A percentile compares a stretch with the other conserved stretches of the same genome.
These are phyloP conservation scores for Annulohypoxylon bovei DNA, from an alignment of 495 filamentous ascomycete genomes.

Conservation along the genomic window DNA sequence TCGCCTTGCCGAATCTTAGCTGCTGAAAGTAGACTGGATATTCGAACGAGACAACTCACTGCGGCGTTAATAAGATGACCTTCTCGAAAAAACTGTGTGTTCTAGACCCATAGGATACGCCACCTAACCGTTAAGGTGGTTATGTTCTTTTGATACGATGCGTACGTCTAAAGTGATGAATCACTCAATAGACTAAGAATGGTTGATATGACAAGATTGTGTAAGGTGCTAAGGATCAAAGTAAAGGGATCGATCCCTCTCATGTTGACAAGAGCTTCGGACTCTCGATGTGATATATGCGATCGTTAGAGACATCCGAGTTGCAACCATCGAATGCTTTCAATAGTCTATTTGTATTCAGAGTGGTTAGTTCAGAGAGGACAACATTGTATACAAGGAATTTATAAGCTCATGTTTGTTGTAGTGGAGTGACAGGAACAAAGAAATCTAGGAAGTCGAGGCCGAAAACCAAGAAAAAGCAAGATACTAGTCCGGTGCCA, in stretches of 20 bases:
- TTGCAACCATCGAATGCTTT: background rate
- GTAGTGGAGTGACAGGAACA: background rate
- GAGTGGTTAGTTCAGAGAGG: background rate
- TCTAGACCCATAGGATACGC: background rate
- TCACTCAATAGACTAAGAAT: background rate
- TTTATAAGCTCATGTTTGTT: background rate
- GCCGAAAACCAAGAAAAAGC: background rate
- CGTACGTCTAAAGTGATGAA: background rate
- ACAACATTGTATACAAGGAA: background rate
- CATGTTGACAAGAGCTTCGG: background rate
- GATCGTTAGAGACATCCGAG: background rate
- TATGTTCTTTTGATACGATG: background rate
- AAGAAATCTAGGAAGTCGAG: background rate
- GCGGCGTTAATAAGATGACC: background rate
- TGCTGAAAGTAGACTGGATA: background rate
- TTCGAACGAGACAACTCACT: background rate
- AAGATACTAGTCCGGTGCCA: background rate
- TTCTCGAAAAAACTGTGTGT: background rate
- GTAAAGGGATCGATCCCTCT: background rate
- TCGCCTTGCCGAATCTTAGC: background rate
- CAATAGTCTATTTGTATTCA: background rate
- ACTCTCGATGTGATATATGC: background rate
- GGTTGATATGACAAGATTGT: background rate
- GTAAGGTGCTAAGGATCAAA: background rate
- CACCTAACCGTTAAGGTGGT: too few species aligned